A percentile compares a stretch with the other conserved stretches of the same genome.
Conservation (phyloP, 257 asterid genomes). For the Eustoma russellianum region DNA sequence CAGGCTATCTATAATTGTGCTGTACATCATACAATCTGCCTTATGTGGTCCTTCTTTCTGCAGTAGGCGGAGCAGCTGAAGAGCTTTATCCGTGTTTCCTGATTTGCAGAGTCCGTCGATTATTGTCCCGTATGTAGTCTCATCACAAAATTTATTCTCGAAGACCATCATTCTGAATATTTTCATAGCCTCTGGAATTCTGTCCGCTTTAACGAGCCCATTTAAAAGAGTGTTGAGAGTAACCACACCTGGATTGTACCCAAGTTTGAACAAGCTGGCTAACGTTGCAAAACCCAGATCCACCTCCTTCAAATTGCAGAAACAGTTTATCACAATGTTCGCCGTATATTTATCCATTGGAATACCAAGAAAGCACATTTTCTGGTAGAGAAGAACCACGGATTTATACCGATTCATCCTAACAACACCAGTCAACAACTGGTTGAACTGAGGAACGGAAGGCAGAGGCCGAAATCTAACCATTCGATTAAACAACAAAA, state of each 20-base stretch:
- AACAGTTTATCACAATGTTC: neutral
- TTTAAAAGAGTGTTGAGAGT: too few relatives aligned
- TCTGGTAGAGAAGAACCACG: neutral
- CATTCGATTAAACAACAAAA: slow-evolving; percentile 1
- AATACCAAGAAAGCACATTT: too few relatives aligned
- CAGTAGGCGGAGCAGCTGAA: too few relatives aligned
- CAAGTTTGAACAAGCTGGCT: too few relatives aligned
- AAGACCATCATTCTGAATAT: slow-evolving; percentile 14
- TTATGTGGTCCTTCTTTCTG: too few relatives aligned
- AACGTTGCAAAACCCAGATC: too few relatives aligned
- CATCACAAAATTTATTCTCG: slow-evolving; percentile 11
- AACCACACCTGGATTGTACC: neutral
- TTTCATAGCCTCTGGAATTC: neutral
- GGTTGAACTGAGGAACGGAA: neutral
- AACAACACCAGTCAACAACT: neutral
- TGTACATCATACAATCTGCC: too few relatives aligned
- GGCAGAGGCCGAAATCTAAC: neutral
- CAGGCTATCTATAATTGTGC: too few relatives aligned
- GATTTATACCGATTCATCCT: neutral
- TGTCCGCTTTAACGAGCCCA: slow-evolving; percentile 13
- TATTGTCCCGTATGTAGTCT: too few relatives aligned
- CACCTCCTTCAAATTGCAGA: too few relatives aligned
- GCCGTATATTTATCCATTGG: neutral
- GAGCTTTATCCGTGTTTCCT: too few relatives aligned
- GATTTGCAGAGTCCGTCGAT: too few relatives aligned